phyloP scores from a whole-genome alignment of 768 basidiomycete species.

The Phlebiopsis gigantea region DNA sequence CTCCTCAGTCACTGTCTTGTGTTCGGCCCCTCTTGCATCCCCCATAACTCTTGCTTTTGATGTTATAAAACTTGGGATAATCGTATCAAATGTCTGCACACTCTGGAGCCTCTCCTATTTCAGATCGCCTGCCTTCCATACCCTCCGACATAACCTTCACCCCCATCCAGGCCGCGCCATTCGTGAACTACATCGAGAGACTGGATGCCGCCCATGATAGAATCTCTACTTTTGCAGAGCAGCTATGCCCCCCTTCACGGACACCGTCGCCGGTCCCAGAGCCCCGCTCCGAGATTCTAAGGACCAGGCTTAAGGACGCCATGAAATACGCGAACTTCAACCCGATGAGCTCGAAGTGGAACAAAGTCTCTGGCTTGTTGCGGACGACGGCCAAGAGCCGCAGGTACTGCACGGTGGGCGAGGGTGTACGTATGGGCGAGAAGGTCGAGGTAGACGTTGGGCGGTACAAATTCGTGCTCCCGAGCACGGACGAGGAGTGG shows the following conservation, averaged over 20 bases:
- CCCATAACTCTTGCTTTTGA: too few relatives aligned
- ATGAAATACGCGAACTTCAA: not conserved
- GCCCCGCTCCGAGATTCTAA: conserved; percentile 27
- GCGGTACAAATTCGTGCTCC: conserved; percentile 31
- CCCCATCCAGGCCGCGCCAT: not conserved
- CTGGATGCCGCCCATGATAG: not conserved
- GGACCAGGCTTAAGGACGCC: conserved; percentile 7
- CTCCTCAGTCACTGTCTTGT: too few relatives aligned
- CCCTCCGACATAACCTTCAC: not conserved
- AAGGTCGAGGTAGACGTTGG: conserved; percentile 18
- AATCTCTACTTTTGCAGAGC: conserved; percentile 13
- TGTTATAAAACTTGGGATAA: not conserved
- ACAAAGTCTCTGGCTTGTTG: conserved; percentile 33
- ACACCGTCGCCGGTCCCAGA: conserved; percentile 28
- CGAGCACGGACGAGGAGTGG: conserved; percentile 47
- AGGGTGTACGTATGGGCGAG: conserved; percentile 21
- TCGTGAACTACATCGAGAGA: not conserved
- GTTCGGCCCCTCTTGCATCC: too few relatives aligned
- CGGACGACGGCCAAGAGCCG: conserved; percentile 35
- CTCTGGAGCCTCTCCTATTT: not conserved
- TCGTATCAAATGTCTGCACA: not conserved
- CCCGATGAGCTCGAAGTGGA: conserved; percentile 39
- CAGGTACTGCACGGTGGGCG: conserved; percentile 25
- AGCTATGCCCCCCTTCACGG: conserved; percentile 31
- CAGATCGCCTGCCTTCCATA: not conserved